These are phyloP conservation scores for Carex cristatella DNA, from an alignment of 176 grass and related monocot species.

Conservation along the genomic window DNA sequence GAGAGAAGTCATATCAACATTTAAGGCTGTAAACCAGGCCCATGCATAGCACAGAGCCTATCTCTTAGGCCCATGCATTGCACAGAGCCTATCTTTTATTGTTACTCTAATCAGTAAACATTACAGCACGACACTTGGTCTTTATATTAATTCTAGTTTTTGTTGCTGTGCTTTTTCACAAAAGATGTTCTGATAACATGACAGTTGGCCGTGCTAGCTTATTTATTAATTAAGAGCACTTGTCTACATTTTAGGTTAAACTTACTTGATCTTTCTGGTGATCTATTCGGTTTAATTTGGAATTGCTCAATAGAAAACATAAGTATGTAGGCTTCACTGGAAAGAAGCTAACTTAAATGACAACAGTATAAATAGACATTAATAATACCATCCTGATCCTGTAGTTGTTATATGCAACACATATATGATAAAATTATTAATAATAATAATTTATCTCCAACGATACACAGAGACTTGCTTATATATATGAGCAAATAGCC, in stretches of 20 bases:
- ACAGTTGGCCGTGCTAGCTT: too few species aligned
- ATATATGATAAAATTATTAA: background rate
- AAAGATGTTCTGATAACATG: background rate
- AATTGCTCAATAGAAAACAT: background rate
- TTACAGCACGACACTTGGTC: background rate
- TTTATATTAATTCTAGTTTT: background rate
- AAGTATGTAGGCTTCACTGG: background rate
- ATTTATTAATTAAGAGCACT: too few species aligned
- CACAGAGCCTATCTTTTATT: background rate
- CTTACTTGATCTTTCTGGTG: too few species aligned
- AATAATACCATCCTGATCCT: background rate
- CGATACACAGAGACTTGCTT: background rate
- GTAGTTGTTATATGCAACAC: background rate
- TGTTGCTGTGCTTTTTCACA: background rate
- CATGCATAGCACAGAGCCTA: too few species aligned
- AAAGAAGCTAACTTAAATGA: background rate
- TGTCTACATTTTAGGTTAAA: too few species aligned
- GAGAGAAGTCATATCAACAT: too few species aligned
- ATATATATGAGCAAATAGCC: background rate
- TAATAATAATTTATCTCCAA: background rate
- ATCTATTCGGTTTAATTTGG: background rate
- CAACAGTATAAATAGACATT: background rate
- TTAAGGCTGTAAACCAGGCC: too few species aligned
- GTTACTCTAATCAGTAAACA: background rate
- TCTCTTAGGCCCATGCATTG: too few species aligned